Conservation (phyloP, 1,284 basidiomycete species). For the Somion occarium region DNA sequence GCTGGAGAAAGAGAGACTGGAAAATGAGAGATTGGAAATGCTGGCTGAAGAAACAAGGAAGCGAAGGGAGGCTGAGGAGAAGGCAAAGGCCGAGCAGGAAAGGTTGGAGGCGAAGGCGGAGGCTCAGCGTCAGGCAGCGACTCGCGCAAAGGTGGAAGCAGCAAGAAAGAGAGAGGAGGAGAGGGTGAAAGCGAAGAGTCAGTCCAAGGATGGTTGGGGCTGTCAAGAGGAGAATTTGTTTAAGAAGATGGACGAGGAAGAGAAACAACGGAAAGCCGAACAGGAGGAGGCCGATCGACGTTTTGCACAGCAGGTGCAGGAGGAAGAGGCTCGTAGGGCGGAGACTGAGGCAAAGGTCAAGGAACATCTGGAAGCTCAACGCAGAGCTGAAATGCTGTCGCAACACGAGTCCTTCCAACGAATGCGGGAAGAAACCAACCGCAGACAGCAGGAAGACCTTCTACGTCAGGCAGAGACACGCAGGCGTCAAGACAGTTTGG, state of each 20-base stretch:
- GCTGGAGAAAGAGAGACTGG: background rate
- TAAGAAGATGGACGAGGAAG: constrained; percentile 10
- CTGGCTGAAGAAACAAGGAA: constrained; percentile 5
- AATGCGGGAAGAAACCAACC: constrained; percentile 9
- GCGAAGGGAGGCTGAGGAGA: constrained; percentile 10
- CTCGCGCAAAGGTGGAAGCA: background rate
- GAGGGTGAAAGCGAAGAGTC: constrained; percentile 5
- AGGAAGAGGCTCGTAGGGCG: constrained; percentile 8
- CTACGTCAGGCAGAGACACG: constrained; percentile 14
- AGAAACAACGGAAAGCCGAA: constrained; percentile 14
- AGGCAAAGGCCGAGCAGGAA: constrained; percentile 17
- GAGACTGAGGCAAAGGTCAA: background rate
- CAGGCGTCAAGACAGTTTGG: constrained; percentile 26
- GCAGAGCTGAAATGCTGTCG: constrained; percentile 2
- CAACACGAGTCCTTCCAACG: background rate
- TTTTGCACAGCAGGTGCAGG: constrained; percentile 9
- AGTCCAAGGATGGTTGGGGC: constrained; percentile 2
- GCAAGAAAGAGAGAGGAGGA: constrained; percentile 1
- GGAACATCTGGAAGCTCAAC: constrained; percentile 6
- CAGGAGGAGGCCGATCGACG: constrained; percentile 13
- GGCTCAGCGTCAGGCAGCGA: background rate
- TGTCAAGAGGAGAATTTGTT: constrained; percentile 7
- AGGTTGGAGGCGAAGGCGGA: constrained; percentile 2
- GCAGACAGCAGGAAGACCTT: constrained; percentile 8
- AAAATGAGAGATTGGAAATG: background rate